phyloP scores from a whole-genome alignment of 306 rosid species.

The Elaeagnus macrophylla region DNA sequence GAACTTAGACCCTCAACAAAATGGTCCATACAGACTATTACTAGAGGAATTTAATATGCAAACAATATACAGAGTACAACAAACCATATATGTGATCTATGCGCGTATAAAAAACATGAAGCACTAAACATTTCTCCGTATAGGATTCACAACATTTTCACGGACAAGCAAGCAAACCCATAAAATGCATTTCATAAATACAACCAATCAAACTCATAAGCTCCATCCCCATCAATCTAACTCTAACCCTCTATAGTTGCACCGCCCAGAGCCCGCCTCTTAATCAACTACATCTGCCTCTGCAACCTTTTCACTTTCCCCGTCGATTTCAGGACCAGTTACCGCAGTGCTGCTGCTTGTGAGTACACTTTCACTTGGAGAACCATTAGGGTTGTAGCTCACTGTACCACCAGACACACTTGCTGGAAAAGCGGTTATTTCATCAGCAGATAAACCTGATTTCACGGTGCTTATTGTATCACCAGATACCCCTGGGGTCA shows the following conservation, averaged over 20 bases:
- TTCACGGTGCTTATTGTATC: constrained; percentile 24
- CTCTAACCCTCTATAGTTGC: constrained; percentile 3
- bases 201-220: too few relatives aligned
- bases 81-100: constrained; percentile 21
- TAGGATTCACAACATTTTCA: constrained; percentile 16
- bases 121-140: constrained; percentile 7
- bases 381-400: constrained; percentile 16
- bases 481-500: constrained; percentile 12
- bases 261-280: constrained; percentile 10
- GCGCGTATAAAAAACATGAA: constrained; percentile 7
- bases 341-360: constrained; percentile 22
- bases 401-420: constrained; percentile 16
- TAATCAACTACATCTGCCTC: constrained; percentile 24
- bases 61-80: constrained; percentile 23
- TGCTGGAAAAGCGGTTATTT: constrained; percentile 20
- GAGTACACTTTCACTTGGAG: constrained; percentile 40
- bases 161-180: constrained; percentile 24
- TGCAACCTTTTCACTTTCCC: constrained; percentile 27
- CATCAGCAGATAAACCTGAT: too few relatives aligned
- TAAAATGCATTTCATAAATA: not conserved
- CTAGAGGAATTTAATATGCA: not conserved
- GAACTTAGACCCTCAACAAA: not conserved
- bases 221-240: constrained; percentile 7
- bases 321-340: constrained; percentile 43
- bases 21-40: not conserved